Evolutionary conservation across 805 yeast genomes (phyloP), one percentile per base, ranked within the genome.

Genomic region (Schizosaccharomyces lindneri): DNA sequence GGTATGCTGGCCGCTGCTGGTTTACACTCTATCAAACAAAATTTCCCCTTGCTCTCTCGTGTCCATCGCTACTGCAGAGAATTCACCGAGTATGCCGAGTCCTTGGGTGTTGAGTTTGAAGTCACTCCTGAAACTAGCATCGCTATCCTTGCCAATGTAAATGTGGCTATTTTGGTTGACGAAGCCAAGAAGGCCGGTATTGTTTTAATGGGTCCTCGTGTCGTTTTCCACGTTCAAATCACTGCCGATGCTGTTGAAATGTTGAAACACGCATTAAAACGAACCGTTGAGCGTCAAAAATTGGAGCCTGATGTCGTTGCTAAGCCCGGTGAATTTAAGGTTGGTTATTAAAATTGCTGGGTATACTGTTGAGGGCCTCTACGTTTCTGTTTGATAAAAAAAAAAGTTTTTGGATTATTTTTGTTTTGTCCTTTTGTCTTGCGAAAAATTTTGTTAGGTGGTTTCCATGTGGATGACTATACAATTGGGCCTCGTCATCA

Each of bases 1-100:
- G 97, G 97, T 62, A 73, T 86, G 72, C 76, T 89, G 67, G 75
- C 90, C 5, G 76, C 80, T 62, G 88, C 89, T 85, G 96, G 95
- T 2, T 70, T 76, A n/a, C 75, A 77, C 61, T 94, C 95, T 31
- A 75, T 89, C 62, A 82, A 85, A 62, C 82, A 83, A 65, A 85
- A 84, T 68, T 81, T 85, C 74, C 74, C 80, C 41, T 61, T 19
- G 62, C 69, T 82, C 62, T 64, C 67, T 55, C 67, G 70, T 48
- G 75, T 83, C 29, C 85, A 82, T 68, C 69, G 68, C 19, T 71
- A 73, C 65, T 84, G 84, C 48, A 71, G 71, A 61, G 74, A 75
- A 15, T 72, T 82, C 62, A 84, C 80, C 27, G 70, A 73, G 67
- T 62, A 69, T 57, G 70, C 72, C 61, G 64, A 32, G 39, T 27